Percentiles rank a stretch among this genome's conserved stretches.
Evolutionary conservation across 1,284 basidiomycete species (phyloP).

Genomic region (Cutaneotrichosporon sp.): DNA sequence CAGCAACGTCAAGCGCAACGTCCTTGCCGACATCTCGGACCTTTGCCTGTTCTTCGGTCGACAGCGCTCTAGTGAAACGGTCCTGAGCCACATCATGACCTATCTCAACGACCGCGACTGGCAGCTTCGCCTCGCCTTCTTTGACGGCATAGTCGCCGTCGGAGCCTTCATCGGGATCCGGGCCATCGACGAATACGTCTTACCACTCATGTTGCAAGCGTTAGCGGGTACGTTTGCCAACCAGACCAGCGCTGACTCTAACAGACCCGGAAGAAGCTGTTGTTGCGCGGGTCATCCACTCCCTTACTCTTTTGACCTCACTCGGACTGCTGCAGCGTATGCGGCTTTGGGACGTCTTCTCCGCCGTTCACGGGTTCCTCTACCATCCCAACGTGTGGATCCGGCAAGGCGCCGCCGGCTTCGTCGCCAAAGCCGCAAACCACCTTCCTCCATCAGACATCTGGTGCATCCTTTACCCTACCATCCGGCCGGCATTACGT

Average conservation of each 20-base stretch:
- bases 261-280: conserved; percentile 93
- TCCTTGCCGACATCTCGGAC: conserved; percentile 74
- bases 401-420: conserved; percentile 82
- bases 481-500: conserved; percentile 78
- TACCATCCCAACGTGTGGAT: conserved; percentile 99
- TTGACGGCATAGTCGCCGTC: conserved; percentile 92
- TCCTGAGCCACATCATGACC: conserved; percentile 97
- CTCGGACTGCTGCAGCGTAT: conserved; percentile 84
- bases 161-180: conserved; percentile 86
- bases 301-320: conserved; percentile 82
- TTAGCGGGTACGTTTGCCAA: conserved; percentile 69
- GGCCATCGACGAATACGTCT: conserved; percentile 71
- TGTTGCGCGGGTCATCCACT: conserved; percentile 79
- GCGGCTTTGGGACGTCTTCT: conserved; percentile 93
- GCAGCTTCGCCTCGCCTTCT: conserved; percentile 86
- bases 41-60: conserved; percentile 91
- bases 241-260: background rate
- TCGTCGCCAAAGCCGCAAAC: conserved; percentile 80
- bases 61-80: conserved; percentile 89
- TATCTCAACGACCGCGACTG: conserved; percentile 96
- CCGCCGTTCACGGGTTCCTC: conserved; percentile 79
- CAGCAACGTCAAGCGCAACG: conserved; percentile 59
- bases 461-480: conserved; percentile 96
- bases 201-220: conserved; percentile 93
- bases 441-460: conserved; percentile 80